A percentile compares a stretch with the other conserved stretches of the same genome.
Conservation (phyloP, 140 eudicot species). For the Stevia rebaudiana region DNA sequence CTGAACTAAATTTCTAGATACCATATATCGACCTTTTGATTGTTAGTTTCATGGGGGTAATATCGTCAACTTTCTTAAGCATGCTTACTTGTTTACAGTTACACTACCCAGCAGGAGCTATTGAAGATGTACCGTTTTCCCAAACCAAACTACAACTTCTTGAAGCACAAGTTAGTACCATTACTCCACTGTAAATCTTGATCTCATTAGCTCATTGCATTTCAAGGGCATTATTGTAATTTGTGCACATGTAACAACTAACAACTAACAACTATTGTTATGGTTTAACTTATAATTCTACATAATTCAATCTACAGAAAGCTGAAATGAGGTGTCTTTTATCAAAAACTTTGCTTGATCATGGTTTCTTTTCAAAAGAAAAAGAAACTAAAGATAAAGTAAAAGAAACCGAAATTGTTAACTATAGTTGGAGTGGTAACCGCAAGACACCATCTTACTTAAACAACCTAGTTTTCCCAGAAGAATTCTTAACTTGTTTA, state of each 20-base stretch:
- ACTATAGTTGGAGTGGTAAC: conserved; percentile 82
- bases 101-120: conserved; percentile 87
- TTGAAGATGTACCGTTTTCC: conserved; percentile 53
- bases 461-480: conserved; percentile 74
- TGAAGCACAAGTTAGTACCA: conserved; percentile 68
- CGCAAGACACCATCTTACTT: conserved; percentile 76
- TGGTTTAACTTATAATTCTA: conserved; percentile 8
- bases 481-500: conserved; percentile 67
- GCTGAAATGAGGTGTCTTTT: conserved; percentile 89
- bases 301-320: conserved; percentile 44
- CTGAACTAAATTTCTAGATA: neutral
- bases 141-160: conserved; percentile 81
- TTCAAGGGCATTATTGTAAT: no score
- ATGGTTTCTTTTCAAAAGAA: conserved; percentile 50
- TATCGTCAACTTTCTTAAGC: conserved; percentile 14
- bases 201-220: neutral
- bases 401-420: conserved; percentile 27
- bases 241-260: no score
- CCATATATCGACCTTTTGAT: neutral
- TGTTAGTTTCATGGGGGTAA: conserved; percentile 14
- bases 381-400: conserved; percentile 31
- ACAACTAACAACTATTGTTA: neutral
- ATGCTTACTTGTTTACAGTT: conserved; percentile 41
- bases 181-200: neutral
- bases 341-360: conserved; percentile 60